phyloP scores from a whole-genome alignment of 352 stramenopile species.

The Globisporangium irregulare region DNA sequence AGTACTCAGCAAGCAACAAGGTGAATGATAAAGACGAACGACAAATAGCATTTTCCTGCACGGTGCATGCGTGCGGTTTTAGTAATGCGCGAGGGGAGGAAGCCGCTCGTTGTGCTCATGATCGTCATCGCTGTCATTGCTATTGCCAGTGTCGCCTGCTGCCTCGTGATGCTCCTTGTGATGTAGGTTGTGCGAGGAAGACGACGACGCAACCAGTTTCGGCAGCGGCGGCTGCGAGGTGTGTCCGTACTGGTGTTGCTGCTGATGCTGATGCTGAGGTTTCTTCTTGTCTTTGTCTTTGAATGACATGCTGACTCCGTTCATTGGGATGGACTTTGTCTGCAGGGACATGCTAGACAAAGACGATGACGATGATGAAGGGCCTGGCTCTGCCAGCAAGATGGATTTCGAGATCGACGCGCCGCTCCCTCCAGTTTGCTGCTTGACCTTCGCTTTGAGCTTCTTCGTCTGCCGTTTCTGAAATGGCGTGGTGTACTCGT shows the following conservation, averaged over 20 bases:
- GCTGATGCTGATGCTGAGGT: constrained; percentile 19
- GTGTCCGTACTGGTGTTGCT: constrained; percentile 15
- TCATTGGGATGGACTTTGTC: constrained; percentile 18
- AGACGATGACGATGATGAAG: constrained; percentile 10
- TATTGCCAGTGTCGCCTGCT: constrained; percentile 2
- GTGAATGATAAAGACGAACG: constrained; percentile 1
- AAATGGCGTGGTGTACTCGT: constrained; percentile 37
- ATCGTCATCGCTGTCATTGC: constrained; percentile 17
- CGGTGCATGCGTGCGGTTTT: neutral
- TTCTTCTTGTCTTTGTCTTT: constrained; percentile 44
- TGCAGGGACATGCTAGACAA: constrained; percentile 12
- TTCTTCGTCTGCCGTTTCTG: constrained; percentile 51
- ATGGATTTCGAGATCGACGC: constrained; percentile 46
- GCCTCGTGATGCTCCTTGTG: constrained; percentile 26
- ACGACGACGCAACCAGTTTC: constrained; percentile 36
- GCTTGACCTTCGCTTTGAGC: constrained; percentile 36
- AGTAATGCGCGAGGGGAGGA: constrained; percentile 34
- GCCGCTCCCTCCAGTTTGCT: constrained; percentile 22
- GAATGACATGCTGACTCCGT: neutral
- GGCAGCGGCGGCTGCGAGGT: constrained; percentile 35
- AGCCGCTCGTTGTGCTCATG: constrained; percentile 41
- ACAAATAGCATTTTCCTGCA: constrained; percentile 1
- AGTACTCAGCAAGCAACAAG: neutral
- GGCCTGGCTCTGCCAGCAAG: constrained; percentile 36
- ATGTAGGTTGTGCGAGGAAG: constrained; percentile 29